Evolutionary conservation across 352 stramenopile species (phyloP).

Genomic region (Phytophthora podocarpi): DNA sequence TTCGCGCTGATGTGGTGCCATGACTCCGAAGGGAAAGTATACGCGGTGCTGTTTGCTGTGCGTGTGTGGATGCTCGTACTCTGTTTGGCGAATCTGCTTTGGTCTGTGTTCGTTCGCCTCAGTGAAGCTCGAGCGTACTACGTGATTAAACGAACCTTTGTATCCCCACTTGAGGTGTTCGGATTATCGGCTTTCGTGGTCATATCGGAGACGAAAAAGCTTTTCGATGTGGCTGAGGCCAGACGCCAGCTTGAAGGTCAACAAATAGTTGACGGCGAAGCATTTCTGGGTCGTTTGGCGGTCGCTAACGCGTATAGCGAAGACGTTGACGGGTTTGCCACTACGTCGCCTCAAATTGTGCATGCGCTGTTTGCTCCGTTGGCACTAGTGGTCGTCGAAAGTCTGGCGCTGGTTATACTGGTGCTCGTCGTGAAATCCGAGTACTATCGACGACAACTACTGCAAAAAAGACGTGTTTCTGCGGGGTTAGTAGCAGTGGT

Average conservation of each 20-base stretch:
- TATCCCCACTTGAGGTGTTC: constrained; percentile 48
- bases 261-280: constrained; percentile 33
- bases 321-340: constrained; percentile 47
- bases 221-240: constrained; percentile 33
- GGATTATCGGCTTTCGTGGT: constrained; percentile 32
- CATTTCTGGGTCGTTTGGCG: constrained; percentile 38
- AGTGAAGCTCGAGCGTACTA: constrained; percentile 50
- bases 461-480: constrained; percentile 3
- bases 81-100: constrained; percentile 44
- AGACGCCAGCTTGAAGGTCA: constrained; percentile 51
- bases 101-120: constrained; percentile 33
- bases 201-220: constrained; percentile 20
- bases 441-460: constrained; percentile 11
- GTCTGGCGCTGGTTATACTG: constrained; percentile 22
- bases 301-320: constrained; percentile 60
- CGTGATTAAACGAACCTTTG: constrained; percentile 42
- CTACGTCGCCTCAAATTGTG: constrained; percentile 34
- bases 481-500: constrained; percentile 12
- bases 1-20: constrained; percentile 56
- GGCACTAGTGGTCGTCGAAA: constrained; percentile 36
- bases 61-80: constrained; percentile 61
- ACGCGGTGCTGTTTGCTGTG: constrained; percentile 42
- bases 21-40: constrained; percentile 17
- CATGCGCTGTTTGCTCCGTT: constrained; percentile 42
- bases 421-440: constrained; percentile 24